Evolutionary conservation across 306 rosid genomes (phyloP).

Genomic region (Vicia faba): DNA sequence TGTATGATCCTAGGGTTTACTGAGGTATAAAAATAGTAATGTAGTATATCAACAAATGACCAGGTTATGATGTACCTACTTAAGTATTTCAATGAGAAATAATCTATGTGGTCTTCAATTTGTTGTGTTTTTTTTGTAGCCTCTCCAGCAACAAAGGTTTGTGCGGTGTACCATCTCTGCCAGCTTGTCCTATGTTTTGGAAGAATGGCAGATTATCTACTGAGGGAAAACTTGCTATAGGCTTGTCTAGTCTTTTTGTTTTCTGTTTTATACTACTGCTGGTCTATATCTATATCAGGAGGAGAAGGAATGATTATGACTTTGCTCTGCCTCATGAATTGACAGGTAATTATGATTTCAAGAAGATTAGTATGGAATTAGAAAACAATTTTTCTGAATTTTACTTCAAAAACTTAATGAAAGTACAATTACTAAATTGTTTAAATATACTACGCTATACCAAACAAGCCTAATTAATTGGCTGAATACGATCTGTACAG

Average conservation of each 20-base stretch:
- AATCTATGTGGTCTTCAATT: slow-evolving; percentile 13
- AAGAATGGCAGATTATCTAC: slow-evolving; percentile 72
- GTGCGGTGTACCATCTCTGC: slow-evolving; percentile 81
- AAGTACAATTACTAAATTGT: background rate
- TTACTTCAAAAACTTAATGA: background rate
- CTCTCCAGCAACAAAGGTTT: slow-evolving; percentile 80
- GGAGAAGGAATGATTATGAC: slow-evolving; percentile 81
- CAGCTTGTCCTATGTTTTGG: slow-evolving; percentile 86
- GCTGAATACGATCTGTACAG: background rate
- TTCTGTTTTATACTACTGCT: slow-evolving; percentile 60
- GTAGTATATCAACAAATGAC: slow-evolving; percentile 21
- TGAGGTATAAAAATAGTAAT: slow-evolving; percentile 12
- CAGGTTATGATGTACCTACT: background rate
- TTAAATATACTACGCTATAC: background rate
- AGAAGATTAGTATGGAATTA: background rate
- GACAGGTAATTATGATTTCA: slow-evolving; percentile 63
- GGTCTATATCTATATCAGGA: slow-evolving; percentile 71
- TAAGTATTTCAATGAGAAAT: slow-evolving; percentile 2
- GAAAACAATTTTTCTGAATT: background rate
- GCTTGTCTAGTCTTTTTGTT: slow-evolving; percentile 57
- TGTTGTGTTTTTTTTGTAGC: slow-evolving; percentile 46
- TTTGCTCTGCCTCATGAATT: slow-evolving; percentile 90
- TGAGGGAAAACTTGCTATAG: slow-evolving; percentile 78
- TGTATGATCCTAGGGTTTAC: slow-evolving; percentile 12
- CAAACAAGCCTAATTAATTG: background rate